These are phyloP conservation scores for Pyrus bretschneideri DNA, from an alignment of 306 rosid species.

Conservation along the genomic window DNA sequence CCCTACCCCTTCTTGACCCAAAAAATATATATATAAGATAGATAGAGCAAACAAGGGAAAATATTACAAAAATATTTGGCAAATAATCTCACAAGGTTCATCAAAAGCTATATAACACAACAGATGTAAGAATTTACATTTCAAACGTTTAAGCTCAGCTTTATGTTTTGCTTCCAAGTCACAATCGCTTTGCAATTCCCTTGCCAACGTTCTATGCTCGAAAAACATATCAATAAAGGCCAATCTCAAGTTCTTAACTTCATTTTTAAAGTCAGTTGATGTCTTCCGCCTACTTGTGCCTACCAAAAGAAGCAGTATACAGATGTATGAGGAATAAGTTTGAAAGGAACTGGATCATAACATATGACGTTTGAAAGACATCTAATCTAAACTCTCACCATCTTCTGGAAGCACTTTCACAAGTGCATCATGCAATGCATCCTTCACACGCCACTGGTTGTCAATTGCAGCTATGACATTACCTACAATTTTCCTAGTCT, in stretches of 20 bases:
- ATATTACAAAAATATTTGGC: not conserved
- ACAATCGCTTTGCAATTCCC: slow-evolving; percentile 45
- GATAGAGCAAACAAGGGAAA: not conserved
- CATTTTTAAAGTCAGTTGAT: slow-evolving; percentile 31
- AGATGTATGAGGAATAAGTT: slow-evolving; percentile 11
- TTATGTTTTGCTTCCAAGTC: slow-evolving; percentile 63
- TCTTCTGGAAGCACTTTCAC: slow-evolving; percentile 47
- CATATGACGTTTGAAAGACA: not conserved
- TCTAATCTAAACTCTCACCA: slow-evolving; percentile 38
- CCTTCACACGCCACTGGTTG: slow-evolving; percentile 49
- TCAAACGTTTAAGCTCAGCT: slow-evolving; percentile 46
- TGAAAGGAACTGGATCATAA: slow-evolving; percentile 7
- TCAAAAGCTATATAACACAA: too few relatives aligned
- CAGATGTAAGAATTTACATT: slow-evolving; percentile 33
- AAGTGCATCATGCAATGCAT: slow-evolving; percentile 43
- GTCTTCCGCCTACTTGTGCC: slow-evolving; percentile 48
- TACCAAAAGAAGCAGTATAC: slow-evolving; percentile 35
- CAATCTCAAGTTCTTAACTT: slow-evolving; percentile 59
- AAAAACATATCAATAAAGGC: slow-evolving; percentile 49
- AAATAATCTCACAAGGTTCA: too few relatives aligned
- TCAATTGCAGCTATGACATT: slow-evolving; percentile 43
- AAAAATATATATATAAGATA: not conserved
- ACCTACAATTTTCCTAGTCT: slow-evolving; percentile 35
- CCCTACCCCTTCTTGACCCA: not conserved
- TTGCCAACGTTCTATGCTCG: slow-evolving; percentile 53